phyloP scores from a whole-genome alignment of 345 rosid genomes.

The Eucalyptus sideroxylon region DNA sequence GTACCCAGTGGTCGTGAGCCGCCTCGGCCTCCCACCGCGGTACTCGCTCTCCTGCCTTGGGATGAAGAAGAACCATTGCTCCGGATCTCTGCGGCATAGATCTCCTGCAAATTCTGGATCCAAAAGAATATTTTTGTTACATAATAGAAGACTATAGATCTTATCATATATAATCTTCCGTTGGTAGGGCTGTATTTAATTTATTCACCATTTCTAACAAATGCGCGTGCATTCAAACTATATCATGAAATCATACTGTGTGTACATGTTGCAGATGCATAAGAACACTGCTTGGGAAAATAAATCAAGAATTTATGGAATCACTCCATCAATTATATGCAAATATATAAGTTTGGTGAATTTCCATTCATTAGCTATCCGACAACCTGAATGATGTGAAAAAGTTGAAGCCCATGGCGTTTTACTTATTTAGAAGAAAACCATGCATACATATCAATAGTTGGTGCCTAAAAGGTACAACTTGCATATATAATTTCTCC shows the following conservation, averaged over 20 bases:
- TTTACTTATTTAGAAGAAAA: neutral
- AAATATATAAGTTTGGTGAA: neutral
- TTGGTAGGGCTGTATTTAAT: neutral
- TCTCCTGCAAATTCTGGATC: slow-evolving; percentile 13
- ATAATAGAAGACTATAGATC: neutral
- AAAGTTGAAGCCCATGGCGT: neutral
- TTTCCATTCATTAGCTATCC: neutral
- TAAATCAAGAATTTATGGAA: neutral
- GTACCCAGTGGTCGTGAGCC: slow-evolving; percentile 26
- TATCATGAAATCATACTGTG: neutral
- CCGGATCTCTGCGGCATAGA: slow-evolving; percentile 15
- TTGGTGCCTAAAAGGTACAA: neutral
- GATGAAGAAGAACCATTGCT: slow-evolving; percentile 45
- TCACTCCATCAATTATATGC: neutral
- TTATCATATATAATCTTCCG: neutral
- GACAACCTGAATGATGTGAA: neutral
- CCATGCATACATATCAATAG: neutral
- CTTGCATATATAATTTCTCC: neutral
- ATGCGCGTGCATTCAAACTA: neutral
- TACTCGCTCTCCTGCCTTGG: slow-evolving; percentile 29
- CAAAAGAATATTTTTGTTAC: neutral
- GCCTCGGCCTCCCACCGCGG: slow-evolving; percentile 28
- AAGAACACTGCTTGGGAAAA: neutral
- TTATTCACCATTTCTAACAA: neutral
- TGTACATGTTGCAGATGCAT: neutral